phyloP scores from a whole-genome alignment of 257 asterid species.

The Ballota nigra region DNA sequence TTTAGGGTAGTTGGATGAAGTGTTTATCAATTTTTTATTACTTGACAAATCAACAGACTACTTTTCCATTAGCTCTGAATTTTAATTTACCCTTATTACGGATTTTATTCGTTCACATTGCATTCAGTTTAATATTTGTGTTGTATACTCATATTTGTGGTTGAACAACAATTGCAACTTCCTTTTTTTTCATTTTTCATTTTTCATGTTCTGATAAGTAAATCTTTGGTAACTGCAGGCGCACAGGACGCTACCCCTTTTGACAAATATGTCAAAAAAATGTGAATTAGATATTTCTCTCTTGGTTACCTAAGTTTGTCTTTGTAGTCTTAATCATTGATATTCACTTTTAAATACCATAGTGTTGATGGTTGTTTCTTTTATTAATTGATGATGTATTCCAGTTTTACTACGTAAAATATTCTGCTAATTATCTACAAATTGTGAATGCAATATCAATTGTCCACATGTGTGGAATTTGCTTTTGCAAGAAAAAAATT shows the following conservation, averaged over 20 bases:
- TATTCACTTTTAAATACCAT: neutral
- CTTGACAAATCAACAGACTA: constrained; percentile 2
- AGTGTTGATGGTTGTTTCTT: neutral
- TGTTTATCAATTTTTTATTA: constrained; percentile 1
- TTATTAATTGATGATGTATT: neutral
- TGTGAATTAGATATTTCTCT: constrained; percentile 21
- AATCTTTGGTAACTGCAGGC: constrained; percentile 47
- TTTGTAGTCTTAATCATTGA: neutral
- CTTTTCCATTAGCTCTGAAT: constrained; percentile 10
- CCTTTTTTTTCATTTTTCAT: too few relatives aligned
- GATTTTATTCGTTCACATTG: neutral
- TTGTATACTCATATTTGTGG: neutral
- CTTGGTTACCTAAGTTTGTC: neutral
- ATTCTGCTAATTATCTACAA: neutral
- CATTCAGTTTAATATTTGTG: neutral
- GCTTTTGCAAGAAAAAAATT: too few relatives aligned
- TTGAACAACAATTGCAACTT: neutral
- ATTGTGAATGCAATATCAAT: neutral
- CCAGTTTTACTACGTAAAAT: neutral
- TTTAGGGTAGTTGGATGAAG: too few relatives aligned
- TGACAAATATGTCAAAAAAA: constrained; percentile 82
- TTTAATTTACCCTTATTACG: neutral
- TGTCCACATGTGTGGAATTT: neutral
- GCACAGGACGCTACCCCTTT: constrained; percentile 54
- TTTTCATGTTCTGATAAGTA: constrained; percentile 7